These are phyloP conservation scores for Eragrostis curvula DNA, from an alignment of 176 grass and related monocot species.

Conservation along the genomic window DNA sequence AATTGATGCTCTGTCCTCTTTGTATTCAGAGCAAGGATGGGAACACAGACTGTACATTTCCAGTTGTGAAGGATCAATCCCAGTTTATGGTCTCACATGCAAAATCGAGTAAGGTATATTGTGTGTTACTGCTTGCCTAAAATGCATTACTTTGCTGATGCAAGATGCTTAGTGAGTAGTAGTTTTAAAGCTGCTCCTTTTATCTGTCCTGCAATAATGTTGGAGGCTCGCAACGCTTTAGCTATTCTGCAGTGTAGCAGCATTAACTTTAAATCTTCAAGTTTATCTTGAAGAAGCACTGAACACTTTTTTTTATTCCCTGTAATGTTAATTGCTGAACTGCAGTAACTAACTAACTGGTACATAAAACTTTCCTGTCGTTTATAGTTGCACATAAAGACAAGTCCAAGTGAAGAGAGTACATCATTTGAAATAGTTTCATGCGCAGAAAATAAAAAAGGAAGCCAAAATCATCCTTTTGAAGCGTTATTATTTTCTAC, in stretches of 20 bases:
- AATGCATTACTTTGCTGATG: slow-evolving; percentile 24
- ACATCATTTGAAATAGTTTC: too few relatives aligned
- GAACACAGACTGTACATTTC: slow-evolving; percentile 77
- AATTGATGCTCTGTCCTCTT: slow-evolving; percentile 33
- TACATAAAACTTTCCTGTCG: background rate
- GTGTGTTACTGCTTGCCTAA: slow-evolving; percentile 21
- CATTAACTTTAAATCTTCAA: background rate
- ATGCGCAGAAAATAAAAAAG: too few relatives aligned
- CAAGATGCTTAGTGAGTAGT: slow-evolving; percentile 2
- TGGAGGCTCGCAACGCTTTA: background rate
- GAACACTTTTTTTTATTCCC: background rate
- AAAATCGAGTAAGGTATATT: slow-evolving; percentile 90
- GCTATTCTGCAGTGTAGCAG: background rate
- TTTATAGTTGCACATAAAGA: background rate
- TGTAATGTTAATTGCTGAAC: slow-evolving; percentile 7
- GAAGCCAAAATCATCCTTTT: background rate
- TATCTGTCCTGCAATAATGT: background rate
- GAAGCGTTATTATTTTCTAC: background rate
- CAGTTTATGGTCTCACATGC: slow-evolving; percentile 79
- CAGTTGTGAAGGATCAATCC: slow-evolving; percentile 74
- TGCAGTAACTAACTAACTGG: background rate
- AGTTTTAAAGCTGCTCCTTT: background rate
- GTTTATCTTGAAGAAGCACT: too few relatives aligned
- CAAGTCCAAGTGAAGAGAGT: background rate
- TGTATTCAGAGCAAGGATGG: slow-evolving; percentile 83